These are phyloP conservation scores for Citrus sp. DNA, from an alignment of 345 rosid genomes.

Conservation along the genomic window DNA sequence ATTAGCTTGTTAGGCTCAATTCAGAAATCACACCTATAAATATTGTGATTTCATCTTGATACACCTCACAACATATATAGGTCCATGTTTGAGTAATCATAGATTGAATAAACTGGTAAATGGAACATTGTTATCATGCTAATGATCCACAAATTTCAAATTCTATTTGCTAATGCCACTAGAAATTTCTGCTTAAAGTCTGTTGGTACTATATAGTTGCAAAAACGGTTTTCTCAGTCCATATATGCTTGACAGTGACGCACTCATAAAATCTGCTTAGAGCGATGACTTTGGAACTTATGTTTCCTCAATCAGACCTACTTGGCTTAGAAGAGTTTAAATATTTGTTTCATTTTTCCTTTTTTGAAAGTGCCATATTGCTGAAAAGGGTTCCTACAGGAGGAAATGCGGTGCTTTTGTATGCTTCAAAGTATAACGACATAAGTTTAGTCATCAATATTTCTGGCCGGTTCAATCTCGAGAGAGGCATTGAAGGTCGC, in stretches of 20 bases:
- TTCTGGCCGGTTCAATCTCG: conserved; percentile 70
- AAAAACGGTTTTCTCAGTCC: not conserved
- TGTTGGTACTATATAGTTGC: not conserved
- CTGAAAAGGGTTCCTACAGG: conserved; percentile 43
- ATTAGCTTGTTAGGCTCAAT: not conserved
- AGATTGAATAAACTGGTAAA: not conserved
- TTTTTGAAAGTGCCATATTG: not conserved
- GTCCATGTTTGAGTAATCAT: not conserved
- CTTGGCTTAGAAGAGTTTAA: not conserved
- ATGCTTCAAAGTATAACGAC: conserved; percentile 75
- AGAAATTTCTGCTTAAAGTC: not conserved
- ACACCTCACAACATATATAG: not conserved
- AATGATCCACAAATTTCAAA: not conserved
- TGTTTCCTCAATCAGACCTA: not conserved
- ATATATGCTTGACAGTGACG: not conserved
- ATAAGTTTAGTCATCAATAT: conserved; percentile 55
- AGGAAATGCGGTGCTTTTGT: conserved; percentile 80
- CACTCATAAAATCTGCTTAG: not conserved
- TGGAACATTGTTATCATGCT: not conserved
- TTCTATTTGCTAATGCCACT: not conserved
- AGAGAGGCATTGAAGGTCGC: conserved; percentile 70
- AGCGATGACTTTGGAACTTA: not conserved
- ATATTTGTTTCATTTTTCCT: not conserved
- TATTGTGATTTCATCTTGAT: not conserved
- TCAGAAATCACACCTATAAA: not conserved